Conservation (phyloP, 305 asterid genomes). For the Nicotiana rustica region DNA sequence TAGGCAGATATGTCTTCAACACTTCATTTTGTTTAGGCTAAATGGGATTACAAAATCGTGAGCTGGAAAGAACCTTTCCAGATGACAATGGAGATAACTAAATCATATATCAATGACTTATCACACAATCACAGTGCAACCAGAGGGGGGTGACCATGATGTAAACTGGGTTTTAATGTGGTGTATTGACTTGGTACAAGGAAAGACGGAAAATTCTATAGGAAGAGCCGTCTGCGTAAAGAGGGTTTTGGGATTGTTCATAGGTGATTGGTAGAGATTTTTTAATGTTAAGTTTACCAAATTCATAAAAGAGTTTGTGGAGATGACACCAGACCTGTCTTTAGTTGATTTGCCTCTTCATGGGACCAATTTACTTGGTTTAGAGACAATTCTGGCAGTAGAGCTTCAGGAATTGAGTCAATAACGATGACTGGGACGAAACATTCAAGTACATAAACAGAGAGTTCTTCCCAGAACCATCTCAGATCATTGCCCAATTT, state of each 20-base stretch:
- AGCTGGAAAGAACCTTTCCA: neutral
- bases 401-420: neutral
- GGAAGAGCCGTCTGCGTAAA: neutral
- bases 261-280: neutral
- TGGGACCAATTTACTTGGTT: neutral
- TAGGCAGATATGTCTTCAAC: neutral
- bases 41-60: neutral
- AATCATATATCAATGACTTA: constrained; percentile 6
- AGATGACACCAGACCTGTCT: constrained; percentile 3
- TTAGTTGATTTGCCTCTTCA: neutral
- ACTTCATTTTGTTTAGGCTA: neutral
- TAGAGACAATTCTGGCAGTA: neutral
- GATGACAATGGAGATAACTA: neutral
- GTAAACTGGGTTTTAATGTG: neutral
- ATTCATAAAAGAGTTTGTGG: neutral
- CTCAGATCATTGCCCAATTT: neutral
- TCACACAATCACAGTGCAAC: neutral
- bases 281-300: neutral
- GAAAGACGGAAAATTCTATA: neutral
- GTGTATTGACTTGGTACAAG: neutral
- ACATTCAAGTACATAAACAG: constrained; percentile 10
- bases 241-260: neutral
- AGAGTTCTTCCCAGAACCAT: constrained; percentile 16
- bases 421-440: neutral
- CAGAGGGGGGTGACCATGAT: neutral